Conservation (phyloP, 306 rosid species). For the Coriaria nepalensis region DNA sequence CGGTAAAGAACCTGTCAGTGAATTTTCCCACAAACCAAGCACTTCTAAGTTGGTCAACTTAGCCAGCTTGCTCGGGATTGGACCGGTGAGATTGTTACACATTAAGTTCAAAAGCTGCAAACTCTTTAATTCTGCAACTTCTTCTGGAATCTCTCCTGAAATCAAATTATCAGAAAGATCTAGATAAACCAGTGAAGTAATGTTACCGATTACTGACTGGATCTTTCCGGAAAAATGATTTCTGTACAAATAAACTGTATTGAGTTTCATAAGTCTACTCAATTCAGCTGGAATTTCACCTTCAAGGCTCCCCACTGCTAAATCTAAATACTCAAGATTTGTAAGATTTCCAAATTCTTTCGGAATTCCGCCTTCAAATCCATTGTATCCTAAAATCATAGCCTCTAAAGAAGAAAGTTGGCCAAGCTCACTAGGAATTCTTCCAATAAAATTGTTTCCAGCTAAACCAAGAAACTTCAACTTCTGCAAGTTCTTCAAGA, state of each 20-base stretch:
- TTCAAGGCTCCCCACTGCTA: slow-evolving; percentile 61
- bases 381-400: slow-evolving; percentile 69
- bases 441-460: slow-evolving; percentile 67
- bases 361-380: slow-evolving; percentile 64
- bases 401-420: slow-evolving; percentile 56
- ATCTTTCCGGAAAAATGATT: slow-evolving; percentile 61
- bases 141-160: slow-evolving; percentile 70
- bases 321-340: slow-evolving; percentile 68
- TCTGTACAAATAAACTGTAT: slow-evolving; percentile 57
- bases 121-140: slow-evolving; percentile 40
- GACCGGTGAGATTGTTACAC: slow-evolving; percentile 61
- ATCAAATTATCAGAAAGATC: slow-evolving; percentile 82
- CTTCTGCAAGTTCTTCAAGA: slow-evolving; percentile 47
- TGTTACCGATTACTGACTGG: slow-evolving; percentile 55
- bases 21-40: slow-evolving; percentile 68
- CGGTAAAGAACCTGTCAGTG: slow-evolving; percentile 62
- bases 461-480: slow-evolving; percentile 76
- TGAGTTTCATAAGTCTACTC: slow-evolving; percentile 49
- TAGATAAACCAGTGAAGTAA: slow-evolving; percentile 44
- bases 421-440: slow-evolving; percentile 48
- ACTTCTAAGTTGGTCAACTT: slow-evolving; percentile 45
- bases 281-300: slow-evolving; percentile 72
- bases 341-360: slow-evolving; percentile 64
- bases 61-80: slow-evolving; percentile 53
- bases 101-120: slow-evolving; percentile 71